Evolutionary conservation across 306 rosid species (phyloP).

Genomic region (Cicer arietinum): DNA sequence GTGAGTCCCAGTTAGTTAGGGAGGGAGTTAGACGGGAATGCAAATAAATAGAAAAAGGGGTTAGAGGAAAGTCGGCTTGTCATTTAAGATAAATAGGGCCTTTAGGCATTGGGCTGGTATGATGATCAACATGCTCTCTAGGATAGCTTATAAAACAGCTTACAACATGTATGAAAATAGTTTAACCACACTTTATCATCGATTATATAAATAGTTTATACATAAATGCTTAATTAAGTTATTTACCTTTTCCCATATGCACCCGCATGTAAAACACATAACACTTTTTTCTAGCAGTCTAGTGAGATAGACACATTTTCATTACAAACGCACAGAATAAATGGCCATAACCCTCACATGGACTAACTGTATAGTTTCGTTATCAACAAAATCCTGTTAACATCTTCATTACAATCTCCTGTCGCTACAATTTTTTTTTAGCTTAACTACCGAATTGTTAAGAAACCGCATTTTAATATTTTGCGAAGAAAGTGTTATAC

Average conservation of each 20-base stretch:
- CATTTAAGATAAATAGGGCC: not conserved
- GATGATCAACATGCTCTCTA: not conserved
- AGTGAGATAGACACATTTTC: not conserved
- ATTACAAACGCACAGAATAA: slow-evolving; percentile 1
- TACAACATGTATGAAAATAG: not conserved
- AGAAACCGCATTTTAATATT: slow-evolving; percentile 12
- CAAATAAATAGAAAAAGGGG: not conserved
- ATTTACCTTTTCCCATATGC: not conserved
- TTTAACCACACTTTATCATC: not conserved
- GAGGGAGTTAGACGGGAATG: not conserved
- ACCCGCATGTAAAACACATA: not conserved
- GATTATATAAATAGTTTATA: not conserved
- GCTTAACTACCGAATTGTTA: slow-evolving; percentile 23
- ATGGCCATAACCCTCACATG: not conserved
- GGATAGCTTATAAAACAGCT: not conserved
- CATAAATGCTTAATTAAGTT: not conserved
- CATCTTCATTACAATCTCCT: slow-evolving; percentile 31
- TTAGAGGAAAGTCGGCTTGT: not conserved
- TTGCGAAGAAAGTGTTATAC: slow-evolving; percentile 20
- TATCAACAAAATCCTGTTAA: not conserved
- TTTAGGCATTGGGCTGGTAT: not conserved
- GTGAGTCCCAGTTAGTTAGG: not conserved
- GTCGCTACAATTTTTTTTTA: not conserved
- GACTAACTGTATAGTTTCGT: not conserved
- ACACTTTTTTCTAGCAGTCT: not conserved